A percentile compares a stretch with the other conserved stretches of the same genome.
phyloP scores from a whole-genome alignment of 2,329 filamentous ascomycete genomes.

The Scedosporium boydii region DNA sequence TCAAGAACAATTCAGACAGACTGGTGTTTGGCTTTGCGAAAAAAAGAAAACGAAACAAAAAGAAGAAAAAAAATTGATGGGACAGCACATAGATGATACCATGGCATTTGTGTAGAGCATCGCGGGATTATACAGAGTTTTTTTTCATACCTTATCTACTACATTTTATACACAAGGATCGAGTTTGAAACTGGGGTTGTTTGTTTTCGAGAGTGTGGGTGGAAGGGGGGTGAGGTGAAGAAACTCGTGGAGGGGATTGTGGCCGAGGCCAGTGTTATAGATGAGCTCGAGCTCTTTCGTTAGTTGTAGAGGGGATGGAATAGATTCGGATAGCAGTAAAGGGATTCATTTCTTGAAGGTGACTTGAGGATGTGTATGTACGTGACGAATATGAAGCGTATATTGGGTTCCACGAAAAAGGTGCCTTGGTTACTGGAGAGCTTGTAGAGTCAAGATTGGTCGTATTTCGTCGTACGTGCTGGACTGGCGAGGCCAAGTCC shows the following conservation, averaged over 20 bases:
- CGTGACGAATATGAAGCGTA: background rate
- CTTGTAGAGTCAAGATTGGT: background rate
- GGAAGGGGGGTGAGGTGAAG: too few species aligned
- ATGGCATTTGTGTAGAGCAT: conserved; percentile 6
- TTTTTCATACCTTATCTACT: background rate
- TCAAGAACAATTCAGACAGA: background rate
- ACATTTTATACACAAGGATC: background rate
- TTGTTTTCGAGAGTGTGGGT: background rate
- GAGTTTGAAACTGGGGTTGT: background rate
- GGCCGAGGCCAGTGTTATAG: too few species aligned
- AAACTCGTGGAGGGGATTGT: too few species aligned
- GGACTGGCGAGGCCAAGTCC: too few species aligned
- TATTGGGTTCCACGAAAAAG: background rate
- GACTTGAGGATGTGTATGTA: background rate
- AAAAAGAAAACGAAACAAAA: conserved; percentile 8
- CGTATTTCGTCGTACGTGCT: background rate
- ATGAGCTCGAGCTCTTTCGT: too few species aligned
- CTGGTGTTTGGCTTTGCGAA: background rate
- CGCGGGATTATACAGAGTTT: background rate
- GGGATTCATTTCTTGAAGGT: background rate
- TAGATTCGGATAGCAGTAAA: background rate
- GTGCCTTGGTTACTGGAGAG: background rate
- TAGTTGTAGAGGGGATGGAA: background rate
- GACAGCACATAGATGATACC: conserved; percentile 5
- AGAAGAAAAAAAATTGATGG: conserved; percentile 3